Conservation (phyloP, 23 red algal genomes). For the Gracilariopsis chorda region DNA sequence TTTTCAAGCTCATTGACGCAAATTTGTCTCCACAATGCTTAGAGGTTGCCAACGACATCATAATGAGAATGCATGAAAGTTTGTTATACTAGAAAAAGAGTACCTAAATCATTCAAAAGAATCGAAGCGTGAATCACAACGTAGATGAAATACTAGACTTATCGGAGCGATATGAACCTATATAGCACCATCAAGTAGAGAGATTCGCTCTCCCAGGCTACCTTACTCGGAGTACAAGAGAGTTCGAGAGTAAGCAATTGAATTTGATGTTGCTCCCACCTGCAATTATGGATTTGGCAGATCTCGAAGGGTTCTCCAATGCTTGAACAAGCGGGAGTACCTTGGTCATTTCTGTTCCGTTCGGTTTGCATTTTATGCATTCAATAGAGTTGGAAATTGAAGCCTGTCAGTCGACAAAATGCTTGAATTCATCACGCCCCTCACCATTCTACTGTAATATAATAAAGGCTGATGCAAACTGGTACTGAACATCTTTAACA, state of each 20-base stretch:
- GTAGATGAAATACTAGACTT: background rate
- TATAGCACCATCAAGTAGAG: too few relatives aligned
- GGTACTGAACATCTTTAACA: too few relatives aligned
- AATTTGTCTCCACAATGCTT: constrained; percentile 25
- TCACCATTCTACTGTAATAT: too few relatives aligned
- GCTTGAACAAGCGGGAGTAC: background rate
- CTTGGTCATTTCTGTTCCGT: background rate
- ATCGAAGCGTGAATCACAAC: background rate
- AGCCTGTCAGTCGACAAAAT: background rate
- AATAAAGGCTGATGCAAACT: too few relatives aligned
- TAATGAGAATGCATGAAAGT: constrained; percentile 20
- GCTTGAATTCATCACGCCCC: background rate
- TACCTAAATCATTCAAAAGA: background rate
- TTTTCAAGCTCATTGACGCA: background rate
- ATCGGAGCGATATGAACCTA: background rate
- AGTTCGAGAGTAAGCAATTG: background rate
- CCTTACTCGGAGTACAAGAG: background rate
- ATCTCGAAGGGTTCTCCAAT: background rate
- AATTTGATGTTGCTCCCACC: background rate
- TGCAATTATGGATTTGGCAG: background rate
- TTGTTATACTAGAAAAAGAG: background rate
- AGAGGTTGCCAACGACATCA: constrained; percentile 44
- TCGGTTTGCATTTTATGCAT: background rate
- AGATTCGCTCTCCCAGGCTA: background rate
- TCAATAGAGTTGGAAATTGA: background rate